Base-by-base conservation (phyloP, 2,329 filamentous ascomycete genomes). In the Hypoxylon sp. region DNA sequence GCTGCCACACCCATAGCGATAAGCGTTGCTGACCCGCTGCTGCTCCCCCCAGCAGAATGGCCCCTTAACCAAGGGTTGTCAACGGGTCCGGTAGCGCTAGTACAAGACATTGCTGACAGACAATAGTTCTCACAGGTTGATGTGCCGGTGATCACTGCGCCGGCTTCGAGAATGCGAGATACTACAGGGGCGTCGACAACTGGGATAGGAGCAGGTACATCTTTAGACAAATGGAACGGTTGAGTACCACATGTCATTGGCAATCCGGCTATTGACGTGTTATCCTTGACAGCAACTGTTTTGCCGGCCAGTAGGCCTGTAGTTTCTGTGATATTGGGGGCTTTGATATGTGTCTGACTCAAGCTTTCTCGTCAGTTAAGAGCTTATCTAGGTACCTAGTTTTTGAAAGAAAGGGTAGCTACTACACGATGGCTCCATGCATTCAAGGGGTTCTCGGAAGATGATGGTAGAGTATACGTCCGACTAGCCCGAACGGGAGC, bases 101-200 rank as follows among this genome's bases (percentile, higher is more conserved):
- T 80, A 66, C 74, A 81, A 0, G 80, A 81, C 53, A 81, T 71
- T 0, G 78, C 78, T 1, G 78, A 77, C 33, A 79, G 63, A 53
- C 75, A 81, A 69, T 79, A 81, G 60, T 79, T 80, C 63, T 82
- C 80, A 65, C 80, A 81, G 6, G 75, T 80, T 5, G 79, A 76
- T 1, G 78, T 79, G 11, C 80, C 80, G 8, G 72, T 74, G 50
- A 81, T 76, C 1, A 67, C 73, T 6, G 71, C 79, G 4, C 80
- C 80, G 3, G 78, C 77, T 42, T 76, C 72, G 3, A 82, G 74
- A 3, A 81, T 29, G 5, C 80, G 76, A 39, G 73, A 73, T 1
- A 80, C 75, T n/a, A 81, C 73, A 0, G 76, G 71, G 2, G 80
- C 79, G 63, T 82, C 80, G 58, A 81, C 76, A 1, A 68, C 59